Evolutionary conservation across 2,329 filamentous ascomycete genomes (phyloP).

Genomic region (Pochonia chlamydosporia): DNA sequence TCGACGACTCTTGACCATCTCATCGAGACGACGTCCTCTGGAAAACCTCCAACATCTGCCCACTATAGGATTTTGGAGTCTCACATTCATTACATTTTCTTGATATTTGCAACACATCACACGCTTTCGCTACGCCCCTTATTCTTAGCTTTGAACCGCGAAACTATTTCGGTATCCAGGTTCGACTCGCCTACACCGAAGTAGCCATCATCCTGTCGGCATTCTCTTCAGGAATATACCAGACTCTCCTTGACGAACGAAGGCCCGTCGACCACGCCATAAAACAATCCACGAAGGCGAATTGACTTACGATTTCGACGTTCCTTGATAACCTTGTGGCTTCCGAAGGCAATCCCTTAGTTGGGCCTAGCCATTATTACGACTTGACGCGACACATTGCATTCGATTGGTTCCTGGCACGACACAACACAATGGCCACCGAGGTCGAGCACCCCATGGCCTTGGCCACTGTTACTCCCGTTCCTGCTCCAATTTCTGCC

Average conservation of each 20-base stretch:
- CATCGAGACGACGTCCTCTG: constrained; percentile 10
- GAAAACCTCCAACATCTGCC: constrained; percentile 12
- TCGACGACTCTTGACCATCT: constrained; percentile 15
- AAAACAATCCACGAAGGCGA: background rate
- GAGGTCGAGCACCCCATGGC: constrained; percentile 32
- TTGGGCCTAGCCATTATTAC: background rate
- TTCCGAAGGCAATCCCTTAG: background rate
- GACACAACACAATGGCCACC: constrained; percentile 27
- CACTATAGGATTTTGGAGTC: background rate
- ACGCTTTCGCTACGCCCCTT: constrained; percentile 10
- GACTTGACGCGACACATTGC: background rate
- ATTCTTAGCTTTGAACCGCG: constrained; percentile 2
- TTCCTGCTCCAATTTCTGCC: constrained; percentile 16
- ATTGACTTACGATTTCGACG: background rate
- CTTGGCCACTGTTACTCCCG: constrained; percentile 18
- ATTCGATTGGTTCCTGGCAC: background rate
- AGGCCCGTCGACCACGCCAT: background rate
- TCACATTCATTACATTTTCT: constrained; percentile 13
- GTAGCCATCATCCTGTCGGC: too few relatives aligned
- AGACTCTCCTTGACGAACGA: too few relatives aligned
- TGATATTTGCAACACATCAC: background rate
- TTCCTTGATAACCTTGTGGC: background rate
- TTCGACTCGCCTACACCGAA: too few relatives aligned
- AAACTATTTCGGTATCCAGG: background rate
- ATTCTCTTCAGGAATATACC: too few relatives aligned